phyloP scores from a whole-genome alignment of 2,329 filamentous ascomycete species.

The Pyrenophora seminiperda region DNA sequence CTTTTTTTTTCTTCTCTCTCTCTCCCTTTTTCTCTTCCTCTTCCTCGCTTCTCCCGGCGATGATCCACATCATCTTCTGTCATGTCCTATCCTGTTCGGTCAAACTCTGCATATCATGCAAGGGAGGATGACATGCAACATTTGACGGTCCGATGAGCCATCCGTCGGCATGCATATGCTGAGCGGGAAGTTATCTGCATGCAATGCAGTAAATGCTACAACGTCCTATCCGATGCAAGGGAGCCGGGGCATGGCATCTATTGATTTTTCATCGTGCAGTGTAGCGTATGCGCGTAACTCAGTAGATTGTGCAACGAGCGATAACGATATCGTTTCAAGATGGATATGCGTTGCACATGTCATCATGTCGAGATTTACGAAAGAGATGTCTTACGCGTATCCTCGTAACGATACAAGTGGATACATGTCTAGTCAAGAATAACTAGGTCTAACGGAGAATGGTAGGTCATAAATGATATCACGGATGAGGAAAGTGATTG shows the following conservation, averaged over 20 bases:
- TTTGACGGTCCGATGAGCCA: slow-evolving; percentile 8
- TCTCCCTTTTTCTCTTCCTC: too few species aligned
- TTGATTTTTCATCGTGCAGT: background rate
- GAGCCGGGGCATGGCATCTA: too few species aligned
- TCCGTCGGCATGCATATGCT: slow-evolving; percentile 5
- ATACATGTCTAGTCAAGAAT: background rate
- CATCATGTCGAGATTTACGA: slow-evolving; percentile 13
- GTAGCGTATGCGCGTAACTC: slow-evolving; percentile 1
- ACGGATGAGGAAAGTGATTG: background rate
- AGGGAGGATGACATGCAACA: background rate
- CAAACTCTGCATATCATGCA: background rate
- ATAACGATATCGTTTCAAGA: slow-evolving; percentile 10
- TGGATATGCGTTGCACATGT: slow-evolving; percentile 11
- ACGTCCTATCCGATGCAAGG: too few species aligned
- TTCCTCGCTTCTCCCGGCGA: too few species aligned
- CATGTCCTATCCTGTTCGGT: too few species aligned
- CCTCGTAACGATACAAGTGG: background rate
- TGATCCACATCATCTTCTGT: too few species aligned
- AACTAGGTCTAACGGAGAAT: slow-evolving; percentile 3
- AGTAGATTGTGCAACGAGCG: background rate
- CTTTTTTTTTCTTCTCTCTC: background rate
- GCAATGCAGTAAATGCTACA: too few species aligned
- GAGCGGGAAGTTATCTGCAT: slow-evolving; percentile 11
- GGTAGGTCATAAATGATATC: background rate
- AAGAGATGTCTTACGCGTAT: slow-evolving; percentile 7